Evolutionary conservation across 1,284 basidiomycete species (phyloP).

Genomic region (Puccinia coronata): DNA sequence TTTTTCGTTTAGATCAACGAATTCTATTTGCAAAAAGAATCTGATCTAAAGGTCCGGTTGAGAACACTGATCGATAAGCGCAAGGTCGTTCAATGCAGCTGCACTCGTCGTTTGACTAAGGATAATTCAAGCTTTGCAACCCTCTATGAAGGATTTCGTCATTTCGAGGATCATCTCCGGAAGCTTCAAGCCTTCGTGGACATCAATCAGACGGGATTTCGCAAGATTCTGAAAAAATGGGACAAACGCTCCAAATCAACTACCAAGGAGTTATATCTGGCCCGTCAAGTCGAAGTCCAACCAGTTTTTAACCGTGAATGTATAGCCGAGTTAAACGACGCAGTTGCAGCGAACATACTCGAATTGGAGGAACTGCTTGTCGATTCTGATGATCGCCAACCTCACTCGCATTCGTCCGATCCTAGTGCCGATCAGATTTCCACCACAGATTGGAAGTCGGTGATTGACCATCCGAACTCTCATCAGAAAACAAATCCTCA

Average conservation of each 20-base stretch:
- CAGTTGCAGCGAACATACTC: slow-evolving; percentile 86
- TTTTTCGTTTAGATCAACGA: slow-evolving; percentile 73
- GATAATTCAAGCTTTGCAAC: slow-evolving; percentile 60
- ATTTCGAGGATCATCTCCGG: slow-evolving; percentile 91
- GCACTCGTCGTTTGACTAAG: slow-evolving; percentile 65
- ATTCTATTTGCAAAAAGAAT: slow-evolving; percentile 98
- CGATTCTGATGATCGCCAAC: slow-evolving; percentile 60
- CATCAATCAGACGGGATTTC: slow-evolving; percentile 94
- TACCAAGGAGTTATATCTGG: slow-evolving; percentile 93
- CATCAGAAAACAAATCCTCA: neutral
- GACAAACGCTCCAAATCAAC: slow-evolving; percentile 93
- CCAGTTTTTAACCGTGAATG: slow-evolving; percentile 98
- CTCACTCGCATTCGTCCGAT: slow-evolving; percentile 1
- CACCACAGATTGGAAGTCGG: slow-evolving; percentile 50
- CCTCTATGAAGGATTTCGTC: slow-evolving; percentile 77
- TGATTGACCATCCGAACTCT: slow-evolving; percentile 51
- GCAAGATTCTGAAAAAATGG: slow-evolving; percentile 98
- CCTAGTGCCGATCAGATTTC: slow-evolving; percentile 30
- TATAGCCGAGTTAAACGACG: slow-evolving; percentile 92
- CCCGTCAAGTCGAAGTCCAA: slow-evolving; percentile 96
- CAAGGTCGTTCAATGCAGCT: slow-evolving; percentile 63
- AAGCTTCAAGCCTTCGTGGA: slow-evolving; percentile 94
- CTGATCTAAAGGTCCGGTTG: slow-evolving; percentile 86
- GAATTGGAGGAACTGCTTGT: slow-evolving; percentile 74
- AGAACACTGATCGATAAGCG: slow-evolving; percentile 86